Base-by-base conservation (phyloP, 1,284 basidiomycete species). In the Cerrena zonata region DNA sequence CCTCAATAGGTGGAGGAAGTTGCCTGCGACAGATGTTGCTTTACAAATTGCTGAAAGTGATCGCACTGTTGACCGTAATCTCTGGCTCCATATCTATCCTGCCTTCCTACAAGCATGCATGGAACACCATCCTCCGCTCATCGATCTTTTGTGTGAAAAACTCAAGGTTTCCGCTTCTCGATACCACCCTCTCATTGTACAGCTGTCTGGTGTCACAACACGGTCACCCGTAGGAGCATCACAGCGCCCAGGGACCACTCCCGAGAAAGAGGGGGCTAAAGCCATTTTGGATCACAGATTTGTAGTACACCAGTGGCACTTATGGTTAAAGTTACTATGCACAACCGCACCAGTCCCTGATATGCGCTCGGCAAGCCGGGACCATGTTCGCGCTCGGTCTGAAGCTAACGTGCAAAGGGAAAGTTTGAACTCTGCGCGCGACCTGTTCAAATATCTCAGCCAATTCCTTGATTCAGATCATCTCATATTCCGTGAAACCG, bases 401-500 rank as follows among this genome's bases (percentile, higher is more conserved):
- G 88, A 89, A 56, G 68, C 76, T 47, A 82, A 74, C 54, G 82
- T 86, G 48, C 86, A 89, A 58, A 76, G 84, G 15, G 89, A 92
- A 59, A 76, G 86, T 39, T 76, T 90, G 61, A 80, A 82, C 24
- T 89, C 89, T 0, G 87, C 89, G 1, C 80, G 90, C 15, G 88
- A 85, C 24, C 69, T 96, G 15, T 94, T 97, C 67, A 80, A 87
- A 53, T 90, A 91, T 60, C 75, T 96, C 45, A 87, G 90, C 2
- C 89, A 89, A 4, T 90, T 94, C 63, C 75, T 97, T 48, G 88
- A 91, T 50, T 91, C 89, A 15, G 93, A 95, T 58, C 86, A 90
- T 61, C 80, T 80, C 5, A 72, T 80, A 1, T 94, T 94, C 66
- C 80, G 91, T 48, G 90, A 94, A 61, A 84, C 87, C 0, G 91